Conservation (phyloP, 768 basidiomycete genomes). For the Mycena alexandri region DNA sequence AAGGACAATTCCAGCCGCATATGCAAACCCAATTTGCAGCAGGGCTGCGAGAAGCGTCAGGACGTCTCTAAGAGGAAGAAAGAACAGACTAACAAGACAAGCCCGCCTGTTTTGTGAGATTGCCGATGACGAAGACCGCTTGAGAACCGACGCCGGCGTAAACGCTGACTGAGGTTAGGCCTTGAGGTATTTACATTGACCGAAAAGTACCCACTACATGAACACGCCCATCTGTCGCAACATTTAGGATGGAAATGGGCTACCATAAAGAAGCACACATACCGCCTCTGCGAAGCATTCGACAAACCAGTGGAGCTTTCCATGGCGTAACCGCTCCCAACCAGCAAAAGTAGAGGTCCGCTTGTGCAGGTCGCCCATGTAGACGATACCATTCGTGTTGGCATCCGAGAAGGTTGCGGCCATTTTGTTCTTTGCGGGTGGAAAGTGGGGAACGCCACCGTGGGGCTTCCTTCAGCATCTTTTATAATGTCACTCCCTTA, state of each 20-base stretch:
- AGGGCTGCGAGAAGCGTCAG: constrained; percentile 53
- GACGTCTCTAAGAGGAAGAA: not conserved
- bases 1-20: constrained; percentile 70
- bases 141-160: constrained; percentile 66
- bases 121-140: constrained; percentile 63
- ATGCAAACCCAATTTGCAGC: constrained; percentile 69
- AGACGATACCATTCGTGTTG: constrained; percentile 20
- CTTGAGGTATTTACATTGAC: constrained; percentile 59
- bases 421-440: constrained; percentile 7
- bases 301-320: constrained; percentile 62
- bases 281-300: constrained; percentile 76
- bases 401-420: constrained; percentile 21
- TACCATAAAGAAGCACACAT: constrained; percentile 30
- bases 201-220: constrained; percentile 56
- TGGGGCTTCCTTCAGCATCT: not conserved
- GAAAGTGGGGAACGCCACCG: not conserved
- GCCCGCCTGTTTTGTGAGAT: constrained; percentile 53
- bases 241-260: constrained; percentile 17
- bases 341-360: not conserved
- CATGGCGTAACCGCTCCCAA: constrained; percentile 35
- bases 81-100: constrained; percentile 61
- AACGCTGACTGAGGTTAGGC: not conserved
- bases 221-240: constrained; percentile 67
- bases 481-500: not conserved
- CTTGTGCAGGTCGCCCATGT: constrained; percentile 18